Evolutionary conservation across 2,329 filamentous ascomycete species (phyloP), one percentile per base, ranked within the genome.

Genomic region (Penicillium oxalicum): DNA sequence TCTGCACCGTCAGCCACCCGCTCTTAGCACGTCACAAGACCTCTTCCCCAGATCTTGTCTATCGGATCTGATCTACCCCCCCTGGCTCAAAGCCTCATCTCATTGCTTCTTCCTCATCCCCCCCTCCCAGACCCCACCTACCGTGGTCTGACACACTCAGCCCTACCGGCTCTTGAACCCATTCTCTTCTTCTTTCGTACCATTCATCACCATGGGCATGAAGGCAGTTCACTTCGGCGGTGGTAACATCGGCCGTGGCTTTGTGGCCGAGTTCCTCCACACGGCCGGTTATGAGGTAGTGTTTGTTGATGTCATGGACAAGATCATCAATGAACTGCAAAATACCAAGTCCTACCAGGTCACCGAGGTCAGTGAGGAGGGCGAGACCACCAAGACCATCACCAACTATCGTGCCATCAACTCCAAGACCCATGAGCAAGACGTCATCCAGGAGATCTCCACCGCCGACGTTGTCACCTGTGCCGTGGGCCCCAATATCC

Each of bases 331-430:
- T 61, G 73, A 79, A 45, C 81, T 98, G 59, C 89, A 97, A 68
- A 73, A 77, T 18, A 79, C 81, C 42, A 77, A 83, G 48, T 86
- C 82, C 11, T 98, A 97, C 80, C 84, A 86, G 56, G 91, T 98
- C 67, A 94, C 91, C 51, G 91, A 96, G 74, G 89, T 96, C 61
- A 90, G 90, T 57, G 79, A 83, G 43, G 86, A 94, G 51, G 90
- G 88, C 60, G 90, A 90, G 63, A 80, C 79, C 48, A 83, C 83
- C 63, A 90, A 87, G 72, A 86, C 76, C 61, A 95, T 98, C 73
- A 87, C 87, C 71, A 93, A 96, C 76, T 97, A 95, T 79, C 88
- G 89, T 45, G 93, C 93, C 71, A 87, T 97, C 80, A 96, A 97
- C 82, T 94, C 89, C 60, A 90, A 87, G 74, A 83, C 85, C 56